Percentiles rank a stretch among this genome's conserved stretches.
Evolutionary conservation across 179 eudicot species (phyloP).

Genomic region (Beta lomatogona): DNA sequence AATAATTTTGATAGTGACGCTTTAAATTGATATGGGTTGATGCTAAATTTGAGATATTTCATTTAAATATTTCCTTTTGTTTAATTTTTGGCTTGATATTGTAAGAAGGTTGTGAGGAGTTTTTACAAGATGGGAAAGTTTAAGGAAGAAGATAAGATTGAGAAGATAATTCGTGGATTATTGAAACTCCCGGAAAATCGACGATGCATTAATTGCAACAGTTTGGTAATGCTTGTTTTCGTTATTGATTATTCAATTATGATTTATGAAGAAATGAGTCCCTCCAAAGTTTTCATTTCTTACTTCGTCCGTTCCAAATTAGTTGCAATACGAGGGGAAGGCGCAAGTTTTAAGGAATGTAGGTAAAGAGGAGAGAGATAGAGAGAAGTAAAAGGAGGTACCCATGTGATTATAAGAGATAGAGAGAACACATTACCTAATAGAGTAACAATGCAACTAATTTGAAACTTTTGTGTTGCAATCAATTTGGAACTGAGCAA

Average conservation of each 20-base stretch:
- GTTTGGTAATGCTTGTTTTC: conserved; percentile 50
- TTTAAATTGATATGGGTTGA: conserved; percentile 3
- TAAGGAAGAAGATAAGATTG: conserved; percentile 67
- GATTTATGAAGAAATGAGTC: not conserved
- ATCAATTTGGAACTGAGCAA: no score
- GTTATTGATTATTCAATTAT: not conserved
- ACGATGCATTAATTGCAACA: conserved; percentile 86
- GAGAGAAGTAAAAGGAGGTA: no score
- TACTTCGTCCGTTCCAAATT: no score
- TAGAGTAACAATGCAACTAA: no score
- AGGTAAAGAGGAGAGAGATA: no score
- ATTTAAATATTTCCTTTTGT: conserved; percentile 3
- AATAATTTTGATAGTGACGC: not conserved
- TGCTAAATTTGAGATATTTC: conserved; percentile 11
- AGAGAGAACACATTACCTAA: no score
- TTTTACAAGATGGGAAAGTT: conserved; percentile 32
- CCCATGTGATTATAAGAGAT: no score
- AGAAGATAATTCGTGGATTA: conserved; percentile 66
- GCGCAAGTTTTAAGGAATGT: no score
- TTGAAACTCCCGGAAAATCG: conserved; percentile 72
- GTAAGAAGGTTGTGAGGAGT: not conserved
- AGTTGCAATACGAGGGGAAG: no score
- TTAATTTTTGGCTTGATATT: not conserved
- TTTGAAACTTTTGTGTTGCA: no score
- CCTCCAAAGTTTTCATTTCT: no score